phyloP scores from a whole-genome alignment of 352 stramenopile species.

The Phytophthora multivora region DNA sequence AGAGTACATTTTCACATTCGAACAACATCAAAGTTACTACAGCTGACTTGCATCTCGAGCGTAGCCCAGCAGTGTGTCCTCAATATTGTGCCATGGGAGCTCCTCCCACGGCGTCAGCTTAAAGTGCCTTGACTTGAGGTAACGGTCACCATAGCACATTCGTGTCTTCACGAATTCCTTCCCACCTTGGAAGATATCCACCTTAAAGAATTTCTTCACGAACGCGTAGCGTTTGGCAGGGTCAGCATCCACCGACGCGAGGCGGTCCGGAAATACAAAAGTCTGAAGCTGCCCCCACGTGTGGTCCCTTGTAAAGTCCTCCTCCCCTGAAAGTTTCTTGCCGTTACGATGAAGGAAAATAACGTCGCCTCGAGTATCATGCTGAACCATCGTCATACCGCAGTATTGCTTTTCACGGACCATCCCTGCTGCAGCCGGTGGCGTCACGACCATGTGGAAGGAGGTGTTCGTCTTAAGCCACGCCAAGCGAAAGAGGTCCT shows the following conservation, averaged over 20 bases:
- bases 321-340: constrained; percentile 41
- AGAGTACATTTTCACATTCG: constrained; percentile 10
- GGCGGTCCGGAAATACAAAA: constrained; percentile 26
- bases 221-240: constrained; percentile 24
- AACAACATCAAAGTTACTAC: constrained; percentile 8
- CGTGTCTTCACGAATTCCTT: constrained; percentile 32
- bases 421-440: constrained; percentile 41
- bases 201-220: constrained; percentile 26
- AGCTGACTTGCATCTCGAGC: constrained; percentile 27
- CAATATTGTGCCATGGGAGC: constrained; percentile 31
- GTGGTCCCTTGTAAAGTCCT: constrained; percentile 30
- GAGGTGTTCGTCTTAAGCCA: constrained; percentile 53
- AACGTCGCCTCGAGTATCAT: constrained; percentile 33
- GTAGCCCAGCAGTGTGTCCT: constrained; percentile 31
- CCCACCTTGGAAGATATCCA: constrained; percentile 27
- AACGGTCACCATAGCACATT: constrained; percentile 37
- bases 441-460: constrained; percentile 53
- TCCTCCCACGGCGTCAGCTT: constrained; percentile 22
- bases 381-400: constrained; percentile 49
- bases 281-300: constrained; percentile 36
- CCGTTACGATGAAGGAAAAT: constrained; percentile 60
- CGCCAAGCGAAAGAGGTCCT: constrained; percentile 63
- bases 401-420: constrained; percentile 44
- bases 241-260: constrained; percentile 21
- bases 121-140: constrained; percentile 28